These are phyloP conservation scores for Penicillium sumatraense DNA, from an alignment of 2,329 filamentous ascomycete species.

Conservation along the genomic window DNA sequence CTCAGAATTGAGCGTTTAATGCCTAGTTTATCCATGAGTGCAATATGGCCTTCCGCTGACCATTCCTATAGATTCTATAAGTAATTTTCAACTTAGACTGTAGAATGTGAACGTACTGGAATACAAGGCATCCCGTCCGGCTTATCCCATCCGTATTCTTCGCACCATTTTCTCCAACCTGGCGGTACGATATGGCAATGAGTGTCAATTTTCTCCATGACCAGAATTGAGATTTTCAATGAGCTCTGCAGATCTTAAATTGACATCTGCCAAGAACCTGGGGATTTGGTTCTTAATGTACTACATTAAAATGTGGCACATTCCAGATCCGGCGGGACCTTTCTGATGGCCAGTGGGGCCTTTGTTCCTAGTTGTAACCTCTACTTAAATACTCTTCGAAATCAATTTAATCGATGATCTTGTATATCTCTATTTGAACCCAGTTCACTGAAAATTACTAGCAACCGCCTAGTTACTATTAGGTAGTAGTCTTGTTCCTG, in stretches of 20 bases:
- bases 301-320: no score
- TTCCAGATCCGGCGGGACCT: background rate
- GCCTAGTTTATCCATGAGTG: background rate
- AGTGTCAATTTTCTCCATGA: slow-evolving; percentile 4
- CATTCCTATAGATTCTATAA: background rate
- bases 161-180: slow-evolving; percentile 3
- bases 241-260: background rate
- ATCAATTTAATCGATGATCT: no score
- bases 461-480: no score
- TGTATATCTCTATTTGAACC: no score
- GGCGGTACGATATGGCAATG: slow-evolving; percentile 1
- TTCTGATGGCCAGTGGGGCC: background rate
- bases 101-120: background rate
- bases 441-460: no score
- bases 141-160: background rate
- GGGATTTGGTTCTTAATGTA: background rate
- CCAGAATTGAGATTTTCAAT: background rate
- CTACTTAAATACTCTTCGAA: no score
- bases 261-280: background rate
- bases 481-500: no score
- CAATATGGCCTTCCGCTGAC: background rate
- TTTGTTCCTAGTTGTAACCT: no score
- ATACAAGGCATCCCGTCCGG: background rate
- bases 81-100: background rate
- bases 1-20: slow-evolving; percentile 1